A percentile compares a stretch with the other conserved stretches of the same genome.
Evolutionary conservation across 805 yeast species (phyloP).

Genomic region (Kurtzmaniella cleridarum): DNA sequence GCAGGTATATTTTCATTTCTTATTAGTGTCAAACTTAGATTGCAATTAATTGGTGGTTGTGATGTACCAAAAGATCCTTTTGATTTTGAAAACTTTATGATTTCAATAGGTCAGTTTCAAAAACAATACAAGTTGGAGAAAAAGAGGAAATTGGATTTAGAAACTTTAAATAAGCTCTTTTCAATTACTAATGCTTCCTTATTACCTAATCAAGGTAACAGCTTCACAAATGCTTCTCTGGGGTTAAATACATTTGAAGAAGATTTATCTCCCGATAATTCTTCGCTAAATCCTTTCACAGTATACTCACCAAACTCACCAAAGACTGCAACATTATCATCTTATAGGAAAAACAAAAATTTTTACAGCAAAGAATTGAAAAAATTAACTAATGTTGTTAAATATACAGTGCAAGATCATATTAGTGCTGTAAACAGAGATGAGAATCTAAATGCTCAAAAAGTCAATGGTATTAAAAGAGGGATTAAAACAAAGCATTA

Average conservation of each 20-base stretch:
- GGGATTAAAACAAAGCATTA: constrained; percentile 29
- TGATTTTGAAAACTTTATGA: constrained; percentile 63
- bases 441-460: neutral
- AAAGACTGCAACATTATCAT: constrained; percentile 1
- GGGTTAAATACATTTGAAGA: neutral
- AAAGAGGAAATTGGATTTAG: constrained; percentile 50
- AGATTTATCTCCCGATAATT: constrained; percentile 2
- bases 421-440: constrained; percentile 18
- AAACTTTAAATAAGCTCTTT: constrained; percentile 40
- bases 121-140: constrained; percentile 53
- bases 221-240: neutral
- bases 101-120: constrained; percentile 72
- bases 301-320: constrained; percentile 1
- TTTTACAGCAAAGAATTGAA: constrained; percentile 38
- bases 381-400: constrained; percentile 61
- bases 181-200: constrained; percentile 29
- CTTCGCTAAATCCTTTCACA: constrained; percentile 1
- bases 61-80: constrained; percentile 81
- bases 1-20: constrained; percentile 78
- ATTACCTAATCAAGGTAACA: constrained; percentile 17
- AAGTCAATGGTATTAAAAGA: constrained; percentile 22
- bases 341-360: constrained; percentile 21
- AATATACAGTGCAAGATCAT: constrained; percentile 65
- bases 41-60: constrained; percentile 30
- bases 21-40: constrained; percentile 61